Base-by-base conservation (phyloP, 495 filamentous ascomycete genomes). In the Evernia prunastri region DNA sequence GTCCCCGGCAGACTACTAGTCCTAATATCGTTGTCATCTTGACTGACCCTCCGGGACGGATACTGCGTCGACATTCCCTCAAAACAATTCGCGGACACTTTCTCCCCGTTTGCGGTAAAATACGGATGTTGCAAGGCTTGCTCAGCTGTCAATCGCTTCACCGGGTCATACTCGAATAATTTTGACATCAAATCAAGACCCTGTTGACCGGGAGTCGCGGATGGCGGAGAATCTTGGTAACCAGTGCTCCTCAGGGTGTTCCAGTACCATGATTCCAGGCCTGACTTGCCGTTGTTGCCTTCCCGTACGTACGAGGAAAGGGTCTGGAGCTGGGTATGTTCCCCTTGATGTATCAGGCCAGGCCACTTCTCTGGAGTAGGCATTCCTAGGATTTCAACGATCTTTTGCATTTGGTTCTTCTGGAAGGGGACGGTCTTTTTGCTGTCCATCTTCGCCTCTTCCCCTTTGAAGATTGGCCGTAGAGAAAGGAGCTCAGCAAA, bases 351-450 rank as follows among this genome's bases (percentile, higher is more conserved):
- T 1, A 81, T 77, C 18, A 98, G 78, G 35, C 91, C 81, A 0
- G 91, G 89, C 94, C 94, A 99, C 29, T 85, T 81, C 40, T 96
- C 90, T 72, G 93, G 93, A 36, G 83, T 89, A 0, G 95, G 94
- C 69, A 93, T 74, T 47, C 94, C 94, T 74, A 97, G 86, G 62
- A 98, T 89, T 69, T 97, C 95, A 33, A 95, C 90, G 61, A 98
- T 98, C 74, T 96, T 97, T 72, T 91, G 90, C 91, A 98, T 96
- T 76, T 98, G 94, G 70, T 97, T 96, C 31, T 92, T 86, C 75
- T 98, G 94, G 71, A 98, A 98, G 0, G 94, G 94, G 0, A 97
- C 92, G 6, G 89, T 92, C 75, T 96, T 96, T 74, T 97, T 97
- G 74, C 81, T 87, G 73, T 97, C 95, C 91, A 96, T 96, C 75